A percentile compares a stretch with the other conserved stretches of the same genome.
Evolutionary conservation across 257 asterid species (phyloP).

Genomic region (Prunella vulgaris): DNA sequence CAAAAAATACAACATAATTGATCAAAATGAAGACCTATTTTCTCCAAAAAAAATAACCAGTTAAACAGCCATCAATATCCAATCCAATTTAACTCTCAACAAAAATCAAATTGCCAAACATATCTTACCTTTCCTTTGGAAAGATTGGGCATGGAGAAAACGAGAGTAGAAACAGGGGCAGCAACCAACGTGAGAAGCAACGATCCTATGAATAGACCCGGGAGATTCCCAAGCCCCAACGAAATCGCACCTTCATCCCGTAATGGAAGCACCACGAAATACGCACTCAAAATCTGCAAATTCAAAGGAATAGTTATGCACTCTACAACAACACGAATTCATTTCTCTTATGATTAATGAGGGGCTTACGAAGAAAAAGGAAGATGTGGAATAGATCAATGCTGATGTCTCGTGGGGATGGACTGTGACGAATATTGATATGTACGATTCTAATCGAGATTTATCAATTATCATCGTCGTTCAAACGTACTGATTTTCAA

Average conservation of each 20-base stretch:
- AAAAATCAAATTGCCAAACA: constrained; percentile 11
- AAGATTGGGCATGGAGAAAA: constrained; percentile 88
- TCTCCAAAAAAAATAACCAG: no score
- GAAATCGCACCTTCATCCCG: constrained; percentile 99
- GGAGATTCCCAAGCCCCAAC: constrained; percentile 74
- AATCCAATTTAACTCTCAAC: neutral
- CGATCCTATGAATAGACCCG: constrained; percentile 81
- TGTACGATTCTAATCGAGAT: constrained; percentile 57
- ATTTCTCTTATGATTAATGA: neutral
- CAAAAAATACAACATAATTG: neutral
- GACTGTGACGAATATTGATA: constrained; percentile 70
- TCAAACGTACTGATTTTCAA: neutral
- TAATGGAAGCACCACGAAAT: constrained; percentile 92
- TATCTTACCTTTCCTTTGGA: constrained; percentile 70
- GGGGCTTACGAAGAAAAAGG: constrained; percentile 75
- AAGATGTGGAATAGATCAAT: constrained; percentile 65
- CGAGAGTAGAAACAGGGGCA: constrained; percentile 86
- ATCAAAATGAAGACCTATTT: neutral
- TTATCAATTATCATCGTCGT: constrained; percentile 44
- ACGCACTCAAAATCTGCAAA: constrained; percentile 88
- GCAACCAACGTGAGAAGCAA: constrained; percentile 82
- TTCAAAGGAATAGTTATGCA: neutral
- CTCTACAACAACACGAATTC: neutral
- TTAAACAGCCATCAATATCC: neutral
- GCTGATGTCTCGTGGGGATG: constrained; percentile 77